Conservation (phyloP, 768 basidiomycete genomes). For the Trichaptum fuscoviolaceum region DNA sequence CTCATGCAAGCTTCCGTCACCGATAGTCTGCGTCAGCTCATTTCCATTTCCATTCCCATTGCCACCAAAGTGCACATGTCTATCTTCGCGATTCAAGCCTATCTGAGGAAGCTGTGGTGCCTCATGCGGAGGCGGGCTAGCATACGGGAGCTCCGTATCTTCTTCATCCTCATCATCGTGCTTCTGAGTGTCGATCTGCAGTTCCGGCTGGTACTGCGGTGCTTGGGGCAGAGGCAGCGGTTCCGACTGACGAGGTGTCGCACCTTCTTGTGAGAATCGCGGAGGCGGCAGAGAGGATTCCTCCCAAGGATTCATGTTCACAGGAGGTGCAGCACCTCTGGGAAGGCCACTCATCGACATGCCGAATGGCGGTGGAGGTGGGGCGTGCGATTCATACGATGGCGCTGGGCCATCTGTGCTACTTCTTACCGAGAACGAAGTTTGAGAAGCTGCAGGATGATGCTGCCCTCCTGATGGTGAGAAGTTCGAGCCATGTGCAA, state of each 20-base stretch:
- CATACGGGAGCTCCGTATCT: constrained; percentile 25
- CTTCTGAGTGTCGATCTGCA: constrained; percentile 23
- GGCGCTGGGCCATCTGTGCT: constrained; percentile 30
- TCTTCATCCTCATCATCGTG: constrained; percentile 39
- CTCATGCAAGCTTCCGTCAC: neutral
- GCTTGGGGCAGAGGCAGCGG: neutral
- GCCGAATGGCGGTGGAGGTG: constrained; percentile 20
- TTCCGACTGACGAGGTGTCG: constrained; percentile 2
- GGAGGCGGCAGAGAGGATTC: constrained; percentile 24
- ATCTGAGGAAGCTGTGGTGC: neutral
- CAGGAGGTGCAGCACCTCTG: constrained; percentile 35
- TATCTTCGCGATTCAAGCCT: neutral
- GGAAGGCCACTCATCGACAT: constrained; percentile 26
- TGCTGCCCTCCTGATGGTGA: neutral
- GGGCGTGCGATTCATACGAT: constrained; percentile 30
- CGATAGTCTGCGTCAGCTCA: neutral
- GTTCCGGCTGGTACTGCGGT: constrained; percentile 24
- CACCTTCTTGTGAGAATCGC: constrained; percentile 9
- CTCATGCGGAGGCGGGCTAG: neutral
- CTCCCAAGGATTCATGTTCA: constrained; percentile 31
- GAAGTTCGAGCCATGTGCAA: constrained; percentile 2
- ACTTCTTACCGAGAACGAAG: constrained; percentile 2
- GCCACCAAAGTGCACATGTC: constrained; percentile 2
- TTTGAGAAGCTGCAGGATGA: neutral
- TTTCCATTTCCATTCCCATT: neutral